Percentiles rank a stretch among this genome's conserved stretches.
Conservation (phyloP, 2,329 filamentous ascomycete species). For the Hirsutella minnesotensis region DNA sequence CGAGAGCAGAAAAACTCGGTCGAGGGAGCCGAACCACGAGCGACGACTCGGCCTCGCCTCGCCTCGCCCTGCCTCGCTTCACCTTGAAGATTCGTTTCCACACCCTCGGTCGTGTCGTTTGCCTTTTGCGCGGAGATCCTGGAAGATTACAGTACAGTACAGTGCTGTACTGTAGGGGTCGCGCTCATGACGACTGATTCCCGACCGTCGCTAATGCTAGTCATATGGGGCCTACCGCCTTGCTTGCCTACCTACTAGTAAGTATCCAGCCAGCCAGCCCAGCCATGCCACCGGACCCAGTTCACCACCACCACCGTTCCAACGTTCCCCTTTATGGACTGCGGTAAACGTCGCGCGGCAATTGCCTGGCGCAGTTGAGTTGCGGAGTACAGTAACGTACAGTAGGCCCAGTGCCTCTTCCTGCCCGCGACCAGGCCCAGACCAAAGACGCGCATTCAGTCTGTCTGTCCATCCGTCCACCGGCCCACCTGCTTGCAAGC, state of each 20-base stretch:
- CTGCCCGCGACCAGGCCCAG: neutral
- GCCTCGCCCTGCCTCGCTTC: neutral
- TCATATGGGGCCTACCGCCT: too few species aligned
- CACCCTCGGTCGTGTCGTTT: neutral
- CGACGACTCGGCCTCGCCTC: neutral
- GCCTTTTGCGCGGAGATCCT: neutral
- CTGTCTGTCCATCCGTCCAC: neutral
- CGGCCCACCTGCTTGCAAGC: neutral
- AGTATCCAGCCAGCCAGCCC: too few species aligned
- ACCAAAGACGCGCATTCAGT: neutral
- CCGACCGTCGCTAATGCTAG: neutral
- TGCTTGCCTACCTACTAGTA: too few species aligned
- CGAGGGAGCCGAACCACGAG: neutral
- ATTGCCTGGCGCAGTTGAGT: neutral
- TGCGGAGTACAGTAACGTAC: neutral
- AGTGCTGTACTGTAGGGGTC: too few species aligned
- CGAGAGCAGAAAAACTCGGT: neutral
- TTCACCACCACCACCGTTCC: slow-evolving; percentile 1
- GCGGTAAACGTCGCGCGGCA: neutral
- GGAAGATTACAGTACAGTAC: too few species aligned
- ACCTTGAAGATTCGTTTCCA: neutral
- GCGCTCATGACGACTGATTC: too few species aligned
- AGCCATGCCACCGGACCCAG: neutral
- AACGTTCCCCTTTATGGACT: neutral
- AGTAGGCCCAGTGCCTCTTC: too few species aligned